Evolutionary conservation across 345 rosid species (phyloP), one percentile per base, ranked within the genome.

Genomic region (Sapria himalayana): DNA sequence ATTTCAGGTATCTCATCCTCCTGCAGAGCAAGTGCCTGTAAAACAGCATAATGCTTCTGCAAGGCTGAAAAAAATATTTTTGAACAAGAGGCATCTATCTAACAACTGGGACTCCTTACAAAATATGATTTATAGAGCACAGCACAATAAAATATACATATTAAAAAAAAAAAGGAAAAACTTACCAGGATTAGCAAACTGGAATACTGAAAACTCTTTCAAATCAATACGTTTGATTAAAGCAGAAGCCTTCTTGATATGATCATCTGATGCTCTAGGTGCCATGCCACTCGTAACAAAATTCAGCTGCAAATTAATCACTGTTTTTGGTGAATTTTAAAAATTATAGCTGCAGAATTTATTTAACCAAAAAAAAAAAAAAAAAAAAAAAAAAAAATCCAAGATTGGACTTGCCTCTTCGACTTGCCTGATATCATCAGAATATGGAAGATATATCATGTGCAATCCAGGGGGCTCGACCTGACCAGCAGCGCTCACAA

Each of bases 391-490:
- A n/a, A 39, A 21, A 42, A 51, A 34, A 35, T 63, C 29, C 25
- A 18, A 42, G 45, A 25, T 5, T 17, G 46, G 19, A 48, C 71
- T 57, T 70, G 67, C 94, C 93, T 78, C 82, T 59, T 89, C 94
- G 47, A 61, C 39, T 15, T 65, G 66, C 69, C 98, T 74, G 54
- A 89, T 56, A 61, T 89, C 98, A 45, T 82, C 80, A 48, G 78
- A 46, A 57, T 78, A 89, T 22, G 98, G 98, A 40, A 89, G 98
- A 64, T 63, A 72, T 54, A 89, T 78, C 93, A 89, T 70, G 57
- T 82, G 79, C 74, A 89, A 78, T 66, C 94, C 98, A 2, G 93
- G 91, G 43, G 85, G 91, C 73, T 89, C 98, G 44, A 74, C 47
- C 63, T 89, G 98, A 43, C 73, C 81, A 60, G 71, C 82, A 39